Evolutionary conservation across 225 moss, liverwort and hornwort genomes (phyloP), one percentile per base, ranked within the genome.

Genomic region (Ulota crispa): DNA sequence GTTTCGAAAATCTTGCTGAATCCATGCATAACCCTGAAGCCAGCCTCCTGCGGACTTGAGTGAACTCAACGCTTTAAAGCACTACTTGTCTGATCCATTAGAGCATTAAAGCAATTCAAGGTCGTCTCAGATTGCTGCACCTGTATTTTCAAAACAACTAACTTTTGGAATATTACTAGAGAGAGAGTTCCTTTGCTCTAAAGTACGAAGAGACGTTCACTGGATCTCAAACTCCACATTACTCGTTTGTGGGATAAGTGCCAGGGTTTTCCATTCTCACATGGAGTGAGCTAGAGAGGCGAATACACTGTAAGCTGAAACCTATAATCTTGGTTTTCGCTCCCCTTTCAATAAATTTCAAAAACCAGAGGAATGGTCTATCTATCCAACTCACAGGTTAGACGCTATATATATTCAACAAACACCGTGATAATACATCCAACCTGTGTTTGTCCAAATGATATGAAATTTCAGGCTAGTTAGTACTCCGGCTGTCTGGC

Each of bases 161-260:
- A 14, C 15, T 63, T 19, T 37, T 68, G 27, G 3, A 54, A 55
- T 78, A 39, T 14, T 39, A 27, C 18, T 10, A 24, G 3, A 3
- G 34, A 9, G 26, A 50, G 45, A 39, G 39, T 39, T 32, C 26
- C 26, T 36, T 23, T 26, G 66, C 42, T 27, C 8, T 53, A 14
- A 39, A 26, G 9, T 26, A 37, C 2, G 10, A n/a, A 31, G 60
- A n/a, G 16, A 50, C 45, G 20, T 28, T 73, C 73, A 27, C 41
- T 18, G 53, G 9, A 81, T 73, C 65, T 41, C 23, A 57, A 56
- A 32, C 56, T 81, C 67, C 32, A 57, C 81, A 57, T 75, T 75
- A 66, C 66, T 7, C 55, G 20, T 37, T 55, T 55, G 2, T 21
- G 12, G 24, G 39, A 47, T 12, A 12, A 32, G 45, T 45, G 31